Evolutionary conservation across 768 basidiomycete genomes (phyloP).

Genomic region (Leccinum variicolor): DNA sequence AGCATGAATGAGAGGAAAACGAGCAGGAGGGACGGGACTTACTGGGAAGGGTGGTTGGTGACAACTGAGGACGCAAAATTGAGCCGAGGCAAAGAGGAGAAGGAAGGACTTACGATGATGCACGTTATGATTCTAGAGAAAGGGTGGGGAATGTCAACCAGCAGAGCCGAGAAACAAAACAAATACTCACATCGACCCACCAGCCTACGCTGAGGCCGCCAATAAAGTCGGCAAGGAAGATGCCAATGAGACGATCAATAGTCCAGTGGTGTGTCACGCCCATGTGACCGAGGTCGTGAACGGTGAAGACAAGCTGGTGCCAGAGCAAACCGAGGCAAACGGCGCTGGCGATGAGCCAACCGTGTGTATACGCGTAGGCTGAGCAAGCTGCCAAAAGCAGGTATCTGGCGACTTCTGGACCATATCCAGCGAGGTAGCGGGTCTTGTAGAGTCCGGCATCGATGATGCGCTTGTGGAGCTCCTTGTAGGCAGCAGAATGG

Average conservation of each 20-base stretch:
- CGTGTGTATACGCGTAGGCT: conserved; percentile 55
- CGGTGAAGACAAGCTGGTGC: conserved; percentile 93
- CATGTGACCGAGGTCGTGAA: conserved; percentile 94
- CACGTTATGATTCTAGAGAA: conserved; percentile 81
- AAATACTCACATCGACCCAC: conserved; percentile 90
- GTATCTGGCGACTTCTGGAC: conserved; percentile 85
- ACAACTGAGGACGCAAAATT: conserved; percentile 56
- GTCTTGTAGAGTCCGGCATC: conserved; percentile 84
- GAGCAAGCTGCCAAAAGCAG: conserved; percentile 55
- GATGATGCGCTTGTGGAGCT: conserved; percentile 69
- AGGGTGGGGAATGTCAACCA: conserved; percentile 2
- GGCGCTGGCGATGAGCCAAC: conserved; percentile 73
- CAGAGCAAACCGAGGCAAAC: conserved; percentile 83
- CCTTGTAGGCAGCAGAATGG: conserved; percentile 77
- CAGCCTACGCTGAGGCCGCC: conserved; percentile 95
- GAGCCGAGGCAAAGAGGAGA: neutral
- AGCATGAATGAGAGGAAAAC: conserved; percentile 6
- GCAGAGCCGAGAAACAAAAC: neutral
- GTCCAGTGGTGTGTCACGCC: conserved; percentile 89
- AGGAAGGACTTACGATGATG: conserved; percentile 75
- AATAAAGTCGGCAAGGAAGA: conserved; percentile 76
- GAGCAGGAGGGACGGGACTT: conserved; percentile 27
- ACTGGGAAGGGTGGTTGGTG: conserved; percentile 97
- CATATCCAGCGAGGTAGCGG: conserved; percentile 83
- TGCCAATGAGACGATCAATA: conserved; percentile 75